Evolutionary conservation across 192 early-diverging fungal genomes (phyloP).

Genomic region (Coemansia sp.): DNA sequence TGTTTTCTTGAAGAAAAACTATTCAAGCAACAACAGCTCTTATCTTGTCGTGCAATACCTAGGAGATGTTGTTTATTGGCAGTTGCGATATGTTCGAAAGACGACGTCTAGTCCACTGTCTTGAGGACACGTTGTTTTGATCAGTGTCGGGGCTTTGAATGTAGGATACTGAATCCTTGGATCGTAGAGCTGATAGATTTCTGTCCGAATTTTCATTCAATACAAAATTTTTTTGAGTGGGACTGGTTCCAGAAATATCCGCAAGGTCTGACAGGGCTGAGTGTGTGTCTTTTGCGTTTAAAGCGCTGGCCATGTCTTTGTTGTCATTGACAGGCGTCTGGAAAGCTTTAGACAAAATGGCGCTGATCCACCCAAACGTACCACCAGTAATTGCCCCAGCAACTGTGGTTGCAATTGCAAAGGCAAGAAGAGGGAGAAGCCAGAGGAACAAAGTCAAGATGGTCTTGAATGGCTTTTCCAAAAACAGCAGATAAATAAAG

Average conservation of each 20-base stretch:
- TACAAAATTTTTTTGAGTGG: background rate
- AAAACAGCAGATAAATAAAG: conserved; percentile 42
- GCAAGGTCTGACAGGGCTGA: background rate
- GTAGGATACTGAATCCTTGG: background rate
- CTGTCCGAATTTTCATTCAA: background rate
- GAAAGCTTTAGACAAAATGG: conserved; percentile 3
- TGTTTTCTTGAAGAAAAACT: too few relatives aligned
- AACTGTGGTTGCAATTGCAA: conserved; percentile 20
- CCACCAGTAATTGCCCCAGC: conserved; percentile 35
- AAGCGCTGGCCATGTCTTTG: background rate
- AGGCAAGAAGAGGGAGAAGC: conserved; percentile 36
- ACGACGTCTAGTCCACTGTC: conserved; percentile 4
- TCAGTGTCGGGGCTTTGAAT: background rate
- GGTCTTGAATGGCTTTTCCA: conserved; percentile 37
- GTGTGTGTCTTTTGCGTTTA: background rate
- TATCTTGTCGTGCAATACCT: background rate
- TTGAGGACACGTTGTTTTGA: background rate
- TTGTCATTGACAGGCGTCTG: background rate
- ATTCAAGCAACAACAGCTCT: too few relatives aligned
- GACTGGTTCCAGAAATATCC: background rate
- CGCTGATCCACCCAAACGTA: conserved; percentile 43
- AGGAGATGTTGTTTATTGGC: background rate
- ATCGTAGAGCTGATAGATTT: background rate
- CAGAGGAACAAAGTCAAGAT: conserved; percentile 33
- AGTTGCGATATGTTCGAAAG: background rate